A percentile compares a stretch with the other conserved stretches of the same genome.
Evolutionary conservation across 371 early-diverging fungal genomes (phyloP).

Genomic region (Mucor piriformis): DNA sequence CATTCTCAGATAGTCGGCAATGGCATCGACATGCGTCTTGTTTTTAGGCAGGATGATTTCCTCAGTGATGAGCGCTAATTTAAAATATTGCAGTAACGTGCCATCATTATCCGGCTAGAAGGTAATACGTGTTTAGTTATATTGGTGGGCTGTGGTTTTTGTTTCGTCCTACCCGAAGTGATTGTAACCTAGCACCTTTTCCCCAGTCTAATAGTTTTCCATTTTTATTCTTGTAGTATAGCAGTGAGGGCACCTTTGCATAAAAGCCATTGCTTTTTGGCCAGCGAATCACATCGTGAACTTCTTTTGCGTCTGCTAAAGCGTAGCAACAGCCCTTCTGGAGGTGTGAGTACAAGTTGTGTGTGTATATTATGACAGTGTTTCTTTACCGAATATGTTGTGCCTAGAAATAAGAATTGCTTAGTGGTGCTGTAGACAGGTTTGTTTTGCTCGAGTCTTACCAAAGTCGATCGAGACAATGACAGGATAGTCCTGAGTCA

Average conservation of each 20-base stretch:
- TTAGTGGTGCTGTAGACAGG: background rate
- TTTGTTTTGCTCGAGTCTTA: conserved; percentile 8
- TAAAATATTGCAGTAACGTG: conserved; percentile 27
- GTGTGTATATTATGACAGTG: background rate
- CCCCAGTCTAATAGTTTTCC: conserved; percentile 58
- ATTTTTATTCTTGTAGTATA: conserved; percentile 46
- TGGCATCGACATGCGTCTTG: conserved; percentile 54
- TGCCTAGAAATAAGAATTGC: conserved; percentile 29
- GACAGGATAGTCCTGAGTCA: conserved; percentile 39
- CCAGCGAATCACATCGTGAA: conserved; percentile 59
- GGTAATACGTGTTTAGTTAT: background rate
- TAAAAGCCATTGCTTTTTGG: conserved; percentile 53
- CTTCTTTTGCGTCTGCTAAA: conserved; percentile 45
- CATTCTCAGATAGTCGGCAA: conserved; percentile 55
- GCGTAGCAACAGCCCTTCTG: conserved; percentile 34
- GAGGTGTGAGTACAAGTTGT: background rate
- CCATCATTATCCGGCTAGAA: conserved; percentile 23
- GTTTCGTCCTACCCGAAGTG: conserved; percentile 7
- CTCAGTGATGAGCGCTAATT: conserved; percentile 17
- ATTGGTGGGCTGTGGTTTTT: background rate
- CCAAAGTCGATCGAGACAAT: conserved; percentile 55
- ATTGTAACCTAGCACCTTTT: conserved; percentile 47
- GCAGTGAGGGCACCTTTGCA: conserved; percentile 49
- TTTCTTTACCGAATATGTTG: conserved; percentile 41
- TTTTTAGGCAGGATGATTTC: conserved; percentile 40